Conservation (phyloP, 352 stramenopile species). For the Pythium folliculosum region DNA sequence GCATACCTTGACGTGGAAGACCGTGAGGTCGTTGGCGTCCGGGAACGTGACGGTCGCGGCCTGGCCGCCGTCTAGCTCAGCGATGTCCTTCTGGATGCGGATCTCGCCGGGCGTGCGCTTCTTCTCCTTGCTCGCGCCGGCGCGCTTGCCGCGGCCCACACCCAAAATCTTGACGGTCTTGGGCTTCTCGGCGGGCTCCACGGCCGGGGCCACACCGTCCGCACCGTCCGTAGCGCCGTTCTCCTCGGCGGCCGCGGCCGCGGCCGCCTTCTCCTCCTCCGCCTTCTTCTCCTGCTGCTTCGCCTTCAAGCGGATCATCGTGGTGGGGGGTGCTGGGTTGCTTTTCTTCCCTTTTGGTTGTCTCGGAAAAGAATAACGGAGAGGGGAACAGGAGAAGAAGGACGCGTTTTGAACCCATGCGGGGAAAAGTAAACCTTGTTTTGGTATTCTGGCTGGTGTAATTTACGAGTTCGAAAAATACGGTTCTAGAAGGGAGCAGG, state of each 20-base stretch:
- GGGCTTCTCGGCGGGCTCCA: constrained; percentile 42
- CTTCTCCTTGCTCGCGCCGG: constrained; percentile 77
- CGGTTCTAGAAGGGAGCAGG: neutral
- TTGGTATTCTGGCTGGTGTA: neutral
- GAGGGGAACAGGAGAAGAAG: neutral
- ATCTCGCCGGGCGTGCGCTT: constrained; percentile 97
- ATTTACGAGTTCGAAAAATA: neutral
- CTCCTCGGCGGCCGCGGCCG: constrained; percentile 27
- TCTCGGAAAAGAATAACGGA: neutral
- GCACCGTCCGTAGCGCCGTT: constrained; percentile 17
- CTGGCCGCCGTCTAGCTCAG: constrained; percentile 96
- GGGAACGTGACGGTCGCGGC: constrained; percentile 95
- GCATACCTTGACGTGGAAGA: constrained; percentile 87
- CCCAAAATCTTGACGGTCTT: constrained; percentile 86
- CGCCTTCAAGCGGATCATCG: constrained; percentile 82
- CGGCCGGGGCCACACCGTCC: constrained; percentile 21
- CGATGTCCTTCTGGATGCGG: constrained; percentile 99
- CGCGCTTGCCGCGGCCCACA: constrained; percentile 76
- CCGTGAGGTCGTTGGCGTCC: constrained; percentile 96
- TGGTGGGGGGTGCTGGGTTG: neutral
- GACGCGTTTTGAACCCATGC: constrained; percentile 14
- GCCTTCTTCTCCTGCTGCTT: constrained; percentile 88
- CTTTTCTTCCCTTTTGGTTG: neutral
- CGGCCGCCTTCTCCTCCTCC: constrained; percentile 57
- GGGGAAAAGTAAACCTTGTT: neutral